Evolutionary conservation across 2,329 filamentous ascomycete species (phyloP).

Genomic region (Periconia sp.): DNA sequence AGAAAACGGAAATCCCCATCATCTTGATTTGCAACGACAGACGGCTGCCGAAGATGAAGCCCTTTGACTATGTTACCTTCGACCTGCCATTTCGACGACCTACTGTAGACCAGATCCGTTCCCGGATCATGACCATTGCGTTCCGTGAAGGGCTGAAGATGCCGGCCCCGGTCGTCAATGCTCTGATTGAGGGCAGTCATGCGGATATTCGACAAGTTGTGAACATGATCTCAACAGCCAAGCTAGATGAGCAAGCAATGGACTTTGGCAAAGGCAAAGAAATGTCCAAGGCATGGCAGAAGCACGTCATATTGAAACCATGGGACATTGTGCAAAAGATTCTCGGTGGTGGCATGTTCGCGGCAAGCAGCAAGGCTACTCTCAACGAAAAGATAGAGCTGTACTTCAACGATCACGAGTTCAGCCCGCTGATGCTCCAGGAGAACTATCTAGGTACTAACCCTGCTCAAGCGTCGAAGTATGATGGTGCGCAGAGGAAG

Average conservation of each 20-base stretch:
- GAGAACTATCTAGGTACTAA: slow-evolving; percentile 93
- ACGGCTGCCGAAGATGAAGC: slow-evolving; percentile 94
- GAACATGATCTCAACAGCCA: slow-evolving; percentile 96
- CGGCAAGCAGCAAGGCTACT: slow-evolving; percentile 79
- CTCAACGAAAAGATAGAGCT: slow-evolving; percentile 98
- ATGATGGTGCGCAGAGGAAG: slow-evolving; percentile 70
- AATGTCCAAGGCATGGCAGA: slow-evolving; percentile 99
- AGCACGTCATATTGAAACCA: slow-evolving; percentile 93
- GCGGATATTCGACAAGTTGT: slow-evolving; percentile 97
- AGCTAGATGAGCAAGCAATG: slow-evolving; percentile 81
- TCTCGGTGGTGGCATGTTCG: slow-evolving; percentile 84
- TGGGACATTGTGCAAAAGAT: slow-evolving; percentile 98
- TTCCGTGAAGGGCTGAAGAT: slow-evolving; percentile 90
- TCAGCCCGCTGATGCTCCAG: slow-evolving; percentile 96
- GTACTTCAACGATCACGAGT: slow-evolving; percentile 99
- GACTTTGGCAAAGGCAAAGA: slow-evolving; percentile 84
- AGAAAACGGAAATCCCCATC: slow-evolving; percentile 91
- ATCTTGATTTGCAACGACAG: slow-evolving; percentile 99
- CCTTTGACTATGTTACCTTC: slow-evolving; percentile 85
- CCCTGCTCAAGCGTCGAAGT: slow-evolving; percentile 69
- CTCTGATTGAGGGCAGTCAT: slow-evolving; percentile 92
- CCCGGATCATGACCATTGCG: slow-evolving; percentile 92
- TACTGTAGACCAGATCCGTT: slow-evolving; percentile 88
- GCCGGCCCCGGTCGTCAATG: slow-evolving; percentile 81
- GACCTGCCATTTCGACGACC: slow-evolving; percentile 89